Percentiles rank a stretch among this genome's conserved stretches.
These are phyloP conservation scores for Liriodendron chinense DNA, from an alignment of 164 flowering plant genomes.

Conservation along the genomic window DNA sequence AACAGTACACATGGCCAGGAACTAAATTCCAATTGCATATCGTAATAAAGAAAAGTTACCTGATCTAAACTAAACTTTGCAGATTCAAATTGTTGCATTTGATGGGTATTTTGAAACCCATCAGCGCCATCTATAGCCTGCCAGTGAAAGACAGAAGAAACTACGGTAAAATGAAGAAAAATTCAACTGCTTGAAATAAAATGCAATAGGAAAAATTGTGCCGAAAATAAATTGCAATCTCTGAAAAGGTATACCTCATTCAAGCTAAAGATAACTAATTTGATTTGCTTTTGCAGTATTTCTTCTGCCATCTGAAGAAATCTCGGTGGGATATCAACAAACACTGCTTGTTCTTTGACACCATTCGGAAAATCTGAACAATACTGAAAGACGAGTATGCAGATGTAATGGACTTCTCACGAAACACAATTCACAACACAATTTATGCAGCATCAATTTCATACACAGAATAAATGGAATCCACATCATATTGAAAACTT, in stretches of 20 bases:
- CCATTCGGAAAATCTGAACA: constrained; percentile 67
- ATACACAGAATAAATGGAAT: background rate
- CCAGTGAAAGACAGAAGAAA: constrained; percentile 4
- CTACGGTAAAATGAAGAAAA: background rate
- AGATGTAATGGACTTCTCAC: background rate
- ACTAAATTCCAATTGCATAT: background rate
- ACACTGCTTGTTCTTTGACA: constrained; percentile 70
- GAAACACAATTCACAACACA: background rate
- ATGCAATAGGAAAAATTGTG: background rate
- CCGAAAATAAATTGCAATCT: background rate
- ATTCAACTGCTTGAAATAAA: background rate
- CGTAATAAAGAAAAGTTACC: constrained; percentile 35
- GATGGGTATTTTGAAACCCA: constrained; percentile 97
- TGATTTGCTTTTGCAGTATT: constrained; percentile 68
- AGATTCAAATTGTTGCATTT: constrained; percentile 65
- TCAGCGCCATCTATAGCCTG: constrained; percentile 97
- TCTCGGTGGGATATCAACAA: constrained; percentile 83
- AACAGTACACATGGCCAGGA: background rate
- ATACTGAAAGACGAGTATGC: constrained; percentile 50
- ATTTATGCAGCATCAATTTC: background rate
- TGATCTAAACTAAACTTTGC: constrained; percentile 89
- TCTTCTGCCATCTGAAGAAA: constrained; percentile 76
- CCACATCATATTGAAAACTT: background rate
- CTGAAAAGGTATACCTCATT: constrained; percentile 50
- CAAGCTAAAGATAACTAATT: constrained; percentile 58